Evolutionary conservation across 441 rosid genomes (phyloP), one percentile per base, ranked within the genome.

Genomic region (Raphanus hybrid): DNA sequence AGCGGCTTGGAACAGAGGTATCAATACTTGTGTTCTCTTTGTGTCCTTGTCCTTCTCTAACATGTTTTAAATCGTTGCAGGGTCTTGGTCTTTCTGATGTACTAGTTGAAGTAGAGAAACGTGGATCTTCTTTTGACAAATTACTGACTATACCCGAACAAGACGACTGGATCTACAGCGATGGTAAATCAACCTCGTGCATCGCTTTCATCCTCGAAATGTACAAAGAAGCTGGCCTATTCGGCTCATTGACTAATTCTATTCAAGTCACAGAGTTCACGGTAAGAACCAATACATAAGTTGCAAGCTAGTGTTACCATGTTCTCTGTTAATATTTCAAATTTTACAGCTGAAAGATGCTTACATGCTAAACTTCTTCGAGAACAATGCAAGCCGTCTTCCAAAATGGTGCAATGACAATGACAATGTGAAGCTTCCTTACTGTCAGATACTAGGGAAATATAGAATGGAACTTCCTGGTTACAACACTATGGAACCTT

Each of bases 221-320:
- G 87, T 93, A 91, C 81, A 93, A 93, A 84, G 97, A 86, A 77
- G 98, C 96, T 39, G 97, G 98, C 5, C 81, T 91, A 4, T 91
- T 93, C 64, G 86, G 82, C 79, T 89, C 93, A 35, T 69, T 86
- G 50, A 77, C 86, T 4, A 61, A 75, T 76, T 85, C 87, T 45
- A 78, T 93, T 73, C 92, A 93, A 90, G 97, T 90, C 81, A 91
- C 98, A 0, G 98, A 93, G 72, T 91, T 93, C 81, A 91, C 96
- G 71, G 97, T 93, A 76, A 84, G 93, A 76, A 10, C 12, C 64
- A 34, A 57, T 3, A 10, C 45, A 32, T 9, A 11, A 15, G 37
- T 26, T 1, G 1, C 62, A 58, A 48, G 29, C 66, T 29, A 29
- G 15, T 41, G 34, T 29, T 29, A 29, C 8, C 39, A 0, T 34